Evolutionary conservation across 768 basidiomycete species (phyloP).

Genomic region (Hebeloma cylindrosporum): DNA sequence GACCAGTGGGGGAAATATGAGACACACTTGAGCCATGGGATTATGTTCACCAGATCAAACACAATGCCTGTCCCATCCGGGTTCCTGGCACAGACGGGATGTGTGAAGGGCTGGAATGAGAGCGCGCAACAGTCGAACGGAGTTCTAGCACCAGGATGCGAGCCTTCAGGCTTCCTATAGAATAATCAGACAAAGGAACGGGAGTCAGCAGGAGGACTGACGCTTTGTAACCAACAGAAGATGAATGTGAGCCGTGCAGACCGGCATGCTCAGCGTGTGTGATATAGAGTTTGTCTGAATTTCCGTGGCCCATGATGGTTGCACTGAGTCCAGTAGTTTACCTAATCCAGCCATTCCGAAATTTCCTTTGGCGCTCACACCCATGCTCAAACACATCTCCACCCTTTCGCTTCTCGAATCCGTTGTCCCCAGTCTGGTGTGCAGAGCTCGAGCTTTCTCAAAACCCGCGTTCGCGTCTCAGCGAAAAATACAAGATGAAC

Average conservation of each 20-base stretch:
- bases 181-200: constrained; percentile 12
- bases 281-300: constrained; percentile 84
- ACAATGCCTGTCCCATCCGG: constrained; percentile 77
- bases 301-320: constrained; percentile 76
- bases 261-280: constrained; percentile 88
- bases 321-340: constrained; percentile 11
- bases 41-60: constrained; percentile 89
- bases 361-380: background rate
- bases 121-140: constrained; percentile 93
- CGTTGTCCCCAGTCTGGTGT: constrained; percentile 37
- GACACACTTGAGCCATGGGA: constrained; percentile 89
- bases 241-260: constrained; percentile 76
- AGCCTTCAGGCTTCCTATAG: constrained; percentile 64
- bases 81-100: constrained; percentile 88
- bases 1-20: background rate
- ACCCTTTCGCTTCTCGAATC: constrained; percentile 40
- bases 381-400: constrained; percentile 20
- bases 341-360: constrained; percentile 9
- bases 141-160: constrained; percentile 61
- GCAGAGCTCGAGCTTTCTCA: constrained; percentile 17
- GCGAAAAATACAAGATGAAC: constrained; percentile 11
- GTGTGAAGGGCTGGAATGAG: constrained; percentile 84
- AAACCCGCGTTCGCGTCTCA: constrained; percentile 6
- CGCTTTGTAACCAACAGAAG: constrained; percentile 73
- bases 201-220: constrained; percentile 33